Conservation (phyloP, 768 basidiomycete species). For the Suillus lakei region DNA sequence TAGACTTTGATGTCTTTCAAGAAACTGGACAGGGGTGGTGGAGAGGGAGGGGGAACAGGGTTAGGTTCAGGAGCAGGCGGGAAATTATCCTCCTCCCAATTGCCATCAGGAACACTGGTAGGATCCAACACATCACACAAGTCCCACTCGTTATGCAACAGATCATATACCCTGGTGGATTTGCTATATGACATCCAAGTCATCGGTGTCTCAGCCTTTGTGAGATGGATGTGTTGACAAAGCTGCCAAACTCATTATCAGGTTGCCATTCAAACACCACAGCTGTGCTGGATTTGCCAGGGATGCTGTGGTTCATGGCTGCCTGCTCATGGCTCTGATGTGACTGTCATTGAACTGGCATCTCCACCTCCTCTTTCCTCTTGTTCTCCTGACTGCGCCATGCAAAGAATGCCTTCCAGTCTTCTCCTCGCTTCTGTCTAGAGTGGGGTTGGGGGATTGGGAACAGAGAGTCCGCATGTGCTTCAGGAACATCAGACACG, state of each 20-base stretch:
- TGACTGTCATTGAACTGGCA: not conserved
- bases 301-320: not conserved
- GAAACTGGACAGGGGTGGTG: not conserved
- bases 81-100: slow-evolving; percentile 2
- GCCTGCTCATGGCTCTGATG: not conserved
- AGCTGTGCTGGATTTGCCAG: not conserved
- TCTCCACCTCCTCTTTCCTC: not conserved
- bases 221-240: not conserved
- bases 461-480: not conserved
- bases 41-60: not conserved
- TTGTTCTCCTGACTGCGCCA: not conserved
- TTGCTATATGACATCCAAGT: slow-evolving; percentile 1
- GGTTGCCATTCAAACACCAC: slow-evolving; percentile 2
- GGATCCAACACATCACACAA: not conserved
- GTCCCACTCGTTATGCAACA: slow-evolving; percentile 4
- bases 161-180: not conserved
- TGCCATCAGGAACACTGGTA: not conserved
- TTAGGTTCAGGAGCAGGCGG: not conserved
- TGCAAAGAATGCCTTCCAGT: not conserved
- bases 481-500: not conserved
- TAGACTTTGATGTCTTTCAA: not conserved
- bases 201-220: not conserved
- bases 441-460: not conserved
- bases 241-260: not conserved
- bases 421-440: not conserved